phyloP scores from a whole-genome alignment of 106 monocot genomes.

The Dioscorea alata region DNA sequence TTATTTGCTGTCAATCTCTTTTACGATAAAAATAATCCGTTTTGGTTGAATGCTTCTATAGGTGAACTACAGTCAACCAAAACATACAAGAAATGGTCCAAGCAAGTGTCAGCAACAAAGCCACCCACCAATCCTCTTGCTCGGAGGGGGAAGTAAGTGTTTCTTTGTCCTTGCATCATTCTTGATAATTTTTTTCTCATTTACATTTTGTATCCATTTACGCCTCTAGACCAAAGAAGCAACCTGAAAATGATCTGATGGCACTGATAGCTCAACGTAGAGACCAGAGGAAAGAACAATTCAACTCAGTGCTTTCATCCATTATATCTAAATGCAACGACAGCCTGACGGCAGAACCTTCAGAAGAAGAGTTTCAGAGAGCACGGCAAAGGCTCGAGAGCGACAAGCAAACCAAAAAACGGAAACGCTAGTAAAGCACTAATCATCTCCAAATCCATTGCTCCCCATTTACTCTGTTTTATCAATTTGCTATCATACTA shows the following conservation, averaged over 20 bases:
- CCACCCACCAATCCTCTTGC: conserved; percentile 74
- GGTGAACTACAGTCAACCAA: conserved; percentile 81
- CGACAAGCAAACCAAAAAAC: conserved; percentile 23
- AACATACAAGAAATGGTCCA: conserved; percentile 86
- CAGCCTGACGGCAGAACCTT: conserved; percentile 40
- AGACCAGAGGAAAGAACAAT: conserved; percentile 53
- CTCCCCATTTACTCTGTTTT: too few relatives aligned
- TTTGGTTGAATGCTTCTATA: conserved; percentile 5
- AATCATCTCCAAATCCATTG: too few relatives aligned
- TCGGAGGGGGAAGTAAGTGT: conserved; percentile 40
- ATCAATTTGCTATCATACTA: too few relatives aligned
- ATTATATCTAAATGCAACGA: conserved; percentile 46
- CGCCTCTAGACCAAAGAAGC: conserved; percentile 49
- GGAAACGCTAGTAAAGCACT: conserved; percentile 9
- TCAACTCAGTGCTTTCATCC: conserved; percentile 73
- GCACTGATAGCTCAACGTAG: conserved; percentile 62
- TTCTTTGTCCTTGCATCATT: not conserved
- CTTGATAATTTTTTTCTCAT: not conserved
- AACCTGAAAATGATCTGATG: conserved; percentile 53
- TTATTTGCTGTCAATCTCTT: not conserved
- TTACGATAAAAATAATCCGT: not conserved
- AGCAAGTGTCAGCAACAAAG: conserved; percentile 49
- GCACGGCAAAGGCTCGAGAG: conserved; percentile 68
- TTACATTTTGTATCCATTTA: not conserved
- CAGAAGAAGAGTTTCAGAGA: conserved; percentile 85